These are phyloP conservation scores for Chondrus crispus DNA, from an alignment of 23 red algal genomes.

Conservation along the genomic window DNA sequence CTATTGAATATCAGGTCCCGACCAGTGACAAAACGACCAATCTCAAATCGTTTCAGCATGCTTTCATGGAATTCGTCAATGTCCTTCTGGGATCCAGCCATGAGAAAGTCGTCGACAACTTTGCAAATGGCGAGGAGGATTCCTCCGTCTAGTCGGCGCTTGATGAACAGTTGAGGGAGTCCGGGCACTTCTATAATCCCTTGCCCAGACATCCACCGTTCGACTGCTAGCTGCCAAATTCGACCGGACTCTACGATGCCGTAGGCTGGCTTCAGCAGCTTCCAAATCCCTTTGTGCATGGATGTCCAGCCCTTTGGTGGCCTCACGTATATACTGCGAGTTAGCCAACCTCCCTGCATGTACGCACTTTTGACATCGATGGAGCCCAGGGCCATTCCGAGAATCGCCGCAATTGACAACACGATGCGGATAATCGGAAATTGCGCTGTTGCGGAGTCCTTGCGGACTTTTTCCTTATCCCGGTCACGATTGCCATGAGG, in stretches of 20 bases:
- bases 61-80: background rate
- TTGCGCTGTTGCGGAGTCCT: constrained; percentile 7
- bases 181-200: background rate
- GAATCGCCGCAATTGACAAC: background rate
- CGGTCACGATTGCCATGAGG: constrained; percentile 1
- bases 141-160: background rate
- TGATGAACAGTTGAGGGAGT: background rate
- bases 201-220: background rate
- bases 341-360: background rate
- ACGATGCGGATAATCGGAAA: background rate
- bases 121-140: background rate
- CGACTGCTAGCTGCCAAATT: constrained; percentile 10
- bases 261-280: background rate
- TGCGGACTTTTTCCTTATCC: constrained; percentile 1
- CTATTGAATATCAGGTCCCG: background rate
- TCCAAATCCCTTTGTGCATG: background rate
- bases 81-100: background rate
- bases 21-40: background rate
- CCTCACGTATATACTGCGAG: background rate
- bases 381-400: background rate
- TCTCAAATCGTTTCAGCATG: background rate
- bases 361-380: constrained; percentile 1
- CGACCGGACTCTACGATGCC: background rate
- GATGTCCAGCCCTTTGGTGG: background rate
- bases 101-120: constrained; percentile 23